Base-by-base conservation (phyloP, 805 yeast species). In the Hanseniaspora meyeri region DNA sequence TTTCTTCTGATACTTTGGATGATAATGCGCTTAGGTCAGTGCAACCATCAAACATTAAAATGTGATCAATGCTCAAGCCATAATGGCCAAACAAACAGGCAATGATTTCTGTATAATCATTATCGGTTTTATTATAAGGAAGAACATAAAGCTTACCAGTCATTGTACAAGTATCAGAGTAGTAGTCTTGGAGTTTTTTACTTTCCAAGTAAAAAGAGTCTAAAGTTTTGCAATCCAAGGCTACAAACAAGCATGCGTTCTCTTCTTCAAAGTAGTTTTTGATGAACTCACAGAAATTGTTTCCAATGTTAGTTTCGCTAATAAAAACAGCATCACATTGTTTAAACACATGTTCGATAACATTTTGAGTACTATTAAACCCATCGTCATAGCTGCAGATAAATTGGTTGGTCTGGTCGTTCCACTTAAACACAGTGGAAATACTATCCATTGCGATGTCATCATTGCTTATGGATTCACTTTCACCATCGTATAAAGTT, bases 401-500 rank as follows among this genome's bases (percentile, higher is more conserved):
- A 24, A 45, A 45, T 29, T 17, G 20, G 8, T n/a, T 45, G 9
- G 6, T 29, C 1, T 16, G 10, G 11, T 1, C n/a, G 20, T 45
- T 19, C 50, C 29, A 37, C 12, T 29, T 29, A 24, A 20, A 36
- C 38, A 42, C 8, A 42, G 14, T 10, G 10, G 16, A 12, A 1
- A 6, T 14, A 4, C 5, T 17, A 11, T 6, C 14, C 3, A 24
- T 5, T 2, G 12, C 29, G 27, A 7, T 17, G 17, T 24, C 39
- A 19, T 43, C 45, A 37, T 11, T 29, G 12, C 32, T 31, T 6
- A 38, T 29, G 16, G 49, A 46, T n/a, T 16, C 51, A 31, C 34
- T 34, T n/a, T 16, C 51, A 31, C 34, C 29, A 46, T 53, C 57
- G 45, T 31, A 53, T 14, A 53, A 20, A 14, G 57, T 53, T 8